phyloP scores from a whole-genome alignment of 1,284 basidiomycete species.

The Boletus smithii region DNA sequence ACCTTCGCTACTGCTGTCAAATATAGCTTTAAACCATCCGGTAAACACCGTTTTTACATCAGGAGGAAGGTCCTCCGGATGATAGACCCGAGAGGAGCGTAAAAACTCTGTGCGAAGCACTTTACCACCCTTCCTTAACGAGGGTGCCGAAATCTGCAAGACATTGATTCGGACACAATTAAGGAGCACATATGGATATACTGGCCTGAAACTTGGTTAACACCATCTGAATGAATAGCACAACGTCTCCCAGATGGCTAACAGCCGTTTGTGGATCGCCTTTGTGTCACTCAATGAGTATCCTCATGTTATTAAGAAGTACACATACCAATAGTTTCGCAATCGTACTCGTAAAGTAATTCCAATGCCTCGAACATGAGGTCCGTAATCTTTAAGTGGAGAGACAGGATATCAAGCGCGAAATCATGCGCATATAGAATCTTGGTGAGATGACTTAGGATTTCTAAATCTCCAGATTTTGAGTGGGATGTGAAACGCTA shows the following conservation, averaged over 20 bases:
- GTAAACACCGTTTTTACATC: conserved; percentile 52
- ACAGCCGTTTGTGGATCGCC: conserved; percentile 80
- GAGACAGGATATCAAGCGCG: conserved; percentile 63
- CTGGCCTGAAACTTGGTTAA: conserved; percentile 61
- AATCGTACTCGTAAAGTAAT: conserved; percentile 71
- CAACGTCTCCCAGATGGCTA: conserved; percentile 68
- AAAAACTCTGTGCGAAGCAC: conserved; percentile 51
- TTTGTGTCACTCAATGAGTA: conserved; percentile 29
- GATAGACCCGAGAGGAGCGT: conserved; percentile 44
- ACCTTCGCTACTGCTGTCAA: conserved; percentile 72
- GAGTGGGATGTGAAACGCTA: conserved; percentile 56
- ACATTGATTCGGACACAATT: neutral
- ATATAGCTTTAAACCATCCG: conserved; percentile 72
- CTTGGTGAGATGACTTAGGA: conserved; percentile 63
- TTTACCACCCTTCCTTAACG: conserved; percentile 43
- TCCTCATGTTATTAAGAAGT: conserved; percentile 2
- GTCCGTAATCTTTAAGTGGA: conserved; percentile 64
- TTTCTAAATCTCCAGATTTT: conserved; percentile 57
- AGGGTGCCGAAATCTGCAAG: conserved; percentile 29
- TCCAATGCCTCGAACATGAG: conserved; percentile 57
- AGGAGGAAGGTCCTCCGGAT: conserved; percentile 40
- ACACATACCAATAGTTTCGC: conserved; percentile 68
- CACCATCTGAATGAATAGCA: conserved; percentile 66
- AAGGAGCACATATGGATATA: conserved; percentile 15
- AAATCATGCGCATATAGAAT: conserved; percentile 54